phyloP scores from a whole-genome alignment of 106 monocot genomes.

The Acorus calamus region DNA sequence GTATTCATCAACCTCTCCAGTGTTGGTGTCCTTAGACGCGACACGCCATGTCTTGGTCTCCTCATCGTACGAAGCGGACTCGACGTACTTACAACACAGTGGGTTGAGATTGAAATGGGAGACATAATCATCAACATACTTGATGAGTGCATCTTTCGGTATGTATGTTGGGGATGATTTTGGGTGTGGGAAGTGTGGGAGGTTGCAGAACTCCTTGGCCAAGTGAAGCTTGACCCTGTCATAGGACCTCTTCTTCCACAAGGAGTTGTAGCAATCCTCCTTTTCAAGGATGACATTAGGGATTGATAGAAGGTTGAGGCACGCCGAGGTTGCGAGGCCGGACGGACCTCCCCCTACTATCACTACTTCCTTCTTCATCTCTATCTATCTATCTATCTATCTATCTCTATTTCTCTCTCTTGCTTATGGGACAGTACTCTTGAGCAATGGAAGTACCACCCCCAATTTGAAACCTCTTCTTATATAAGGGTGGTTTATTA shows the following conservation, averaged over 20 bases:
- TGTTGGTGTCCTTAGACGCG: slow-evolving; percentile 1
- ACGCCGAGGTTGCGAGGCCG: slow-evolving; percentile 23
- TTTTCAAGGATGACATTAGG: too few species aligned
- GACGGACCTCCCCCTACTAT: slow-evolving; percentile 26
- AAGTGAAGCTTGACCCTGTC: slow-evolving; percentile 24
- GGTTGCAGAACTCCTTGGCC: slow-evolving; percentile 20
- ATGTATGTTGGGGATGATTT: slow-evolving; percentile 11
- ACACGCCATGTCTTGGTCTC: neutral
- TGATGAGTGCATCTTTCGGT: slow-evolving; percentile 6
- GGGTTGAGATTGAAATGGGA: slow-evolving; percentile 8
- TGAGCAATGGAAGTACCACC: too few species aligned
- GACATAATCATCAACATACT: slow-evolving; percentile 23
- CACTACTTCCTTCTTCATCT: slow-evolving; percentile 12
- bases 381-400: neutral
- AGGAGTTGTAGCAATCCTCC: slow-evolving; percentile 20
- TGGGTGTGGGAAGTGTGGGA: slow-evolving; percentile 24
- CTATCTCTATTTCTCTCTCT: slow-evolving; percentile 6
- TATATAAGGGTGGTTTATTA: too few species aligned
- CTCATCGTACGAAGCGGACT: slow-evolving; percentile 8
- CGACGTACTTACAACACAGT: slow-evolving; percentile 4
- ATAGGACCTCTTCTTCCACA: slow-evolving; percentile 19
- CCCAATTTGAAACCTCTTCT: too few species aligned
- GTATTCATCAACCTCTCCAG: slow-evolving; percentile 10
- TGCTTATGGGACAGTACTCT: slow-evolving; percentile 1
- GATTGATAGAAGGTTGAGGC: slow-evolving; percentile 8